A percentile compares a stretch with the other conserved stretches of the same genome.
These are phyloP conservation scores for Eimeria zaria DNA, from an alignment of 169 alveolate species.

Conservation along the genomic window DNA sequence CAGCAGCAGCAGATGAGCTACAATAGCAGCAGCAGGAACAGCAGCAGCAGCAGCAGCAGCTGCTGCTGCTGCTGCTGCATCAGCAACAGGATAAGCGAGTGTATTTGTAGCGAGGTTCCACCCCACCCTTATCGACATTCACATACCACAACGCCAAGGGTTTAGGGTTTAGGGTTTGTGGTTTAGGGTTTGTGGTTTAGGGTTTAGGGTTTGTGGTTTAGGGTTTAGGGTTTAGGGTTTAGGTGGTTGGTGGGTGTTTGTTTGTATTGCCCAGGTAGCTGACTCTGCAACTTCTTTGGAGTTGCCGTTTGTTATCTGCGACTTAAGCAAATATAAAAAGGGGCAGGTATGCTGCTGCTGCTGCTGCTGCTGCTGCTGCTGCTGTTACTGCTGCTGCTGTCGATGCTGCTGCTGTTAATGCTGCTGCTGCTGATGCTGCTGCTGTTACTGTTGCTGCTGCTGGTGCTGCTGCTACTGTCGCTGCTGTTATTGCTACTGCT, in stretches of 20 bases:
- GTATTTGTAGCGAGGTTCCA: neutral
- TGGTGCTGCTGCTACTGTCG: neutral
- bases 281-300: neutral
- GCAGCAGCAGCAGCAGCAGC: slow-evolving; percentile 40
- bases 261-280: neutral
- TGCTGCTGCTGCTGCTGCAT: slow-evolving; percentile 3
- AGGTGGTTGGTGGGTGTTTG: too few species aligned
- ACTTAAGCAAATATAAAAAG: slow-evolving; percentile 4
- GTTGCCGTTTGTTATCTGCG: slow-evolving; percentile 5
- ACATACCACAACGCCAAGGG: neutral
- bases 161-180: slow-evolving; percentile 30
- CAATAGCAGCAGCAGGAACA: neutral
- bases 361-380: slow-evolving; percentile 28
- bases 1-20: too few species aligned
- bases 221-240: too few species aligned
- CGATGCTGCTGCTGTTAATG: neutral
- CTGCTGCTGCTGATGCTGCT: neutral
- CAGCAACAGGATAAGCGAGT: neutral
- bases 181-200: slow-evolving; percentile 38
- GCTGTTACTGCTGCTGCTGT: neutral
- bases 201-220: slow-evolving; percentile 9
- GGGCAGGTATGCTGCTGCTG: slow-evolving; percentile 10
- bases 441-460: neutral
- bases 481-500: too few species aligned
- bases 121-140: neutral